phyloP scores from a whole-genome alignment of 192 early-diverging fungal genomes.

The Pilaira anomala region DNA sequence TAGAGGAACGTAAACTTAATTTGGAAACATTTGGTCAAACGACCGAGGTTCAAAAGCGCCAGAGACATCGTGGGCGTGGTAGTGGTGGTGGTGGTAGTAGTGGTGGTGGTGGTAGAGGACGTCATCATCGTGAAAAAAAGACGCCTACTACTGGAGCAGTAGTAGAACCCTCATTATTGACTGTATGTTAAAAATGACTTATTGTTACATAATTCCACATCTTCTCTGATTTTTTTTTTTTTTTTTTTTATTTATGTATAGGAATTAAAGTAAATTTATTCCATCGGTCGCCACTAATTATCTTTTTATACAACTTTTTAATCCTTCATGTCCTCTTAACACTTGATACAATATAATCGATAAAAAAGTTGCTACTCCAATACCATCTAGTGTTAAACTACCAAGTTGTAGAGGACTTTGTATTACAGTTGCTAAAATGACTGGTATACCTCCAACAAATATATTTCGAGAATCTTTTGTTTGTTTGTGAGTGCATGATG shows the following conservation, averaged over 20 bases:
- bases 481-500: no score
- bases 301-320: no score
- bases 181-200: no score
- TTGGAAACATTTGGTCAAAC: constrained; percentile 96
- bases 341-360: constrained; percentile 40
- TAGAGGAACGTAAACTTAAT: constrained; percentile 87
- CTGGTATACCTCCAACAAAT: constrained; percentile 42
- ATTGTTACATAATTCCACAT: no score
- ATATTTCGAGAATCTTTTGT: constrained; percentile 42
- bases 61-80: constrained; percentile 52
- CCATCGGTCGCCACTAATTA: no score
- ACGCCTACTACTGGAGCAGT: no score
- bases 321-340: no score
- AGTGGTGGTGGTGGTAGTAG: constrained; percentile 50
- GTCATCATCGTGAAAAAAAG: no score
- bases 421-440: constrained; percentile 40
- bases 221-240: no score
- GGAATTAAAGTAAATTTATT: no score
- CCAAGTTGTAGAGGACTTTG: constrained; percentile 23
- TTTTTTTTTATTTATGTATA: no score
- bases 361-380: constrained; percentile 38
- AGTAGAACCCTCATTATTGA: no score
- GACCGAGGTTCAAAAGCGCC: constrained; percentile 57
- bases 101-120: constrained; percentile 45
- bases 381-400: constrained; percentile 40